Base-by-base conservation (phyloP, 2,329 filamentous ascomycete species). In the Trichoderma lentiforme region DNA sequence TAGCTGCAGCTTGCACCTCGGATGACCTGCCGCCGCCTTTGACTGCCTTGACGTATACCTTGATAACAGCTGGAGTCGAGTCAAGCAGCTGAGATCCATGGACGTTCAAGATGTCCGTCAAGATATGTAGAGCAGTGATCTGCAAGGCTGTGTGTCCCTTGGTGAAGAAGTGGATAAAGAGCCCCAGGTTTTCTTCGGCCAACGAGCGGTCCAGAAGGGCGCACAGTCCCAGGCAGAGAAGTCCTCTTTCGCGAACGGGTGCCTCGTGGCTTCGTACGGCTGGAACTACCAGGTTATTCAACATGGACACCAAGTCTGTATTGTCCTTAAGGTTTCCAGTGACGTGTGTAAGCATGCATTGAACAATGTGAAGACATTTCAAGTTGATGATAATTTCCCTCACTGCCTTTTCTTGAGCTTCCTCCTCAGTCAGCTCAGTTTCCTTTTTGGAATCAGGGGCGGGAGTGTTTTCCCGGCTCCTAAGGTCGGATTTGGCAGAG, bases 311-410 rank as follows among this genome's bases (percentile, higher is more conserved):
- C n/a, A 98, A 84, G 78, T 97, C 92, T 71, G 92, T 91, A 79
- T 97, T 97, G 76, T 95, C 89, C 81, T 98, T 94, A 47, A 98
- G 85, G 77, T 93, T 93, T 73, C 94, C 93, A 68, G 93, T 88
- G 11, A 99, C 93, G 78, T 98, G 97, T 79, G 97, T 91, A 66
- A 99, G 87, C 93, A 98, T 97, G 85, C 94, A 98, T 81, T 98
- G 94, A 30, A 97, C 95, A 76, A 99, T 98, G 79, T 98, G 93
- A 73, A 99, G 87, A 81, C 96, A 98, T 83, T 98, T 98, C 89
- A 98, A 95, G 84, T 98, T 98, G 80, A 98, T 92, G 85, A 98
- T 91, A 79, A 98, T 96, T 82, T 98, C 94, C 75, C 90, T 91
- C 75, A 98, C 90, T 1, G 93, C 93, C 83, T 95, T 97, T 61